Percentiles rank a stretch among this genome's conserved stretches.
Evolutionary conservation across 305 asterid species (phyloP).

Genomic region (Plantago lanceolata): DNA sequence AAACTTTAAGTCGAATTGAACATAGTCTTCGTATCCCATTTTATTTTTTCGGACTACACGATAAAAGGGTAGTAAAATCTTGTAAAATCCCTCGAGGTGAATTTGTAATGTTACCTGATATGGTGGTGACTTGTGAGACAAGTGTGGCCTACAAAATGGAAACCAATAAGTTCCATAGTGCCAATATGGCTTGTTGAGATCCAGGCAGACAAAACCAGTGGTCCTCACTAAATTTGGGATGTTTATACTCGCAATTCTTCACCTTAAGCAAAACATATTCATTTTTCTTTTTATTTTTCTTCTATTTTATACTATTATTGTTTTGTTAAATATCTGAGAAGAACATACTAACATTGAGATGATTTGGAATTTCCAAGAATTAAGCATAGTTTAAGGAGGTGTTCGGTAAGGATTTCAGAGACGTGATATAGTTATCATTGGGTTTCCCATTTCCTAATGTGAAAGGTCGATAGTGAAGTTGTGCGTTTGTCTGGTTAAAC

Average conservation of each 20-base stretch:
- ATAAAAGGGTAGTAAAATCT: too few relatives aligned
- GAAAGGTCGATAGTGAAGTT: not conserved
- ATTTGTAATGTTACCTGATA: too few relatives aligned
- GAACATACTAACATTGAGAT: not conserved
- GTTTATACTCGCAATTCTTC: not conserved
- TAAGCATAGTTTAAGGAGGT: not conserved
- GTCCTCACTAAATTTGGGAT: not conserved
- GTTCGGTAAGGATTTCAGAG: not conserved
- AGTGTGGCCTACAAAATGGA: not conserved
- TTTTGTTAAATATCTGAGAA: too few relatives aligned
- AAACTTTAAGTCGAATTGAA: too few relatives aligned
- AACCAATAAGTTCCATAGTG: too few relatives aligned
- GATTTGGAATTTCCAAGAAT: not conserved
- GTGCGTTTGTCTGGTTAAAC: not conserved
- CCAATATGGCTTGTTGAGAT: not conserved
- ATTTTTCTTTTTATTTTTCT: too few relatives aligned
- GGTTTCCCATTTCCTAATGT: not conserved
- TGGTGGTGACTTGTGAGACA: too few relatives aligned
- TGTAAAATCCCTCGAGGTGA: too few relatives aligned
- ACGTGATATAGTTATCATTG: not conserved
- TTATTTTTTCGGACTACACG: too few relatives aligned
- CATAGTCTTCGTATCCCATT: too few relatives aligned
- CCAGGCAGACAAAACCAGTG: not conserved
- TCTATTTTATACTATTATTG: too few relatives aligned
- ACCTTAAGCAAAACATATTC: not conserved